Evolutionary conservation across 441 rosid genomes (phyloP), one percentile per base, ranked within the genome.

Genomic region (Pelargonium hybrid): DNA sequence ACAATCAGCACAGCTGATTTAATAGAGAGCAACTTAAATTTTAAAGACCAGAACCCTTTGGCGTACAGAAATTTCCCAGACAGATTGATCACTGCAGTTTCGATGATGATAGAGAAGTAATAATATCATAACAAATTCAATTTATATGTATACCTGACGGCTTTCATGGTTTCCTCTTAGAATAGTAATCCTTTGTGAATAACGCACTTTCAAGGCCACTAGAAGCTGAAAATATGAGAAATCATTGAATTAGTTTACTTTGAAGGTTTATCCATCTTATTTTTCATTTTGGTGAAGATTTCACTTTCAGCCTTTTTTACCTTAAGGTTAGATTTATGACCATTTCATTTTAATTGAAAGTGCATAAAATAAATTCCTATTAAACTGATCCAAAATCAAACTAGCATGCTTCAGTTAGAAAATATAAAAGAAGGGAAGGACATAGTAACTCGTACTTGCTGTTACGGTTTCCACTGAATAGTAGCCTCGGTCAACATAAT

Each of bases 111-210:
- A 37, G 43, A 37, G 43, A 37, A 37, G 43, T 37, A 37, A 37
- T 7, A 37, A 37, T 37, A 37, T 37, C 43, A 37, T 37, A 37
- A 37, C n/a, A 37, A 37, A 37, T 7, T 37, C 10, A 37, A 37
- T 7, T 37, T 37, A 37, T 37, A 37, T 37, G 56, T 50, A 25
- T 81, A 90, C 97, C 96, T 91, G 97, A 69, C 97, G 96, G 75
- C 96, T 89, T 84, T 91, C 97, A 13, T 91, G 97, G 77, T 91
- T 91, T 77, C 97, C 97, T 79, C 97, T 80, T 18, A 92, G 87
- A 82, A 90, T 88, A 37, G 97, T 92, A 73, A 92, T 84, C 67
- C 97, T 84, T 69, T 88, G 92, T 70, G 87, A 77, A 77, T 88
- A 90, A 34, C 96, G 88, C 74, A 90, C 89, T 84, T 92, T 90